Evolutionary conservation across 106 monocot genomes (phyloP), one percentile per base, ranked within the genome.

Genomic region (Chionographis japonica): DNA sequence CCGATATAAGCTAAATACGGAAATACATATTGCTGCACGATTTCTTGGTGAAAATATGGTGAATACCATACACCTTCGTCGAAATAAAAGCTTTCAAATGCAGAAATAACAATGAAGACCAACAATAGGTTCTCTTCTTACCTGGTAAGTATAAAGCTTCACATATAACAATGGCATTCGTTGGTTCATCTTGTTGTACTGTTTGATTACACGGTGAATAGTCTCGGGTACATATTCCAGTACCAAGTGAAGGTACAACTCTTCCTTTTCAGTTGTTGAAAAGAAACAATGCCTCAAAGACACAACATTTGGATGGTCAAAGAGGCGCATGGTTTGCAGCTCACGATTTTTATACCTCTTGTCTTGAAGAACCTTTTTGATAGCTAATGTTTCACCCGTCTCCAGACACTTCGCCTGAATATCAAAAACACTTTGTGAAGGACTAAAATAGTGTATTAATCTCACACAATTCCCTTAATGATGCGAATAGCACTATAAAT

Each of bases 401-500:
- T 58, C 58, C 3, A 59, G 35, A 37, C 58, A 59, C 12, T 59
- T 59, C 27, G 58, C 58, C 79, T 78, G 59, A 12, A 58, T 15
- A 76, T 40, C 16, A 62, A 36, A 27, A n/a, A 35, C 8, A 50
- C 49, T 60, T 20, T 3, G 43, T 6, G 39, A 39, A 3, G n/a
- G 70, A 3, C 8, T 20, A 60, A 35, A 56, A 19, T 19, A 19
- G 52, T 36, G 8, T 3, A 55, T 2, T 10, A 68, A 20, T 10
- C 46, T 46, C 46, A 46, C 9, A 46, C 9, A 46, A 27, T 27
- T 27, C 27, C 27, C 27, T 27, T 46, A 10, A 46, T 10, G 46
- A 46, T 10, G 46, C 9, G 46, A 1, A 10, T 46, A 46, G 46
- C 8, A 27, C 27, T 27, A 27, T 27, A 27, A 27, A 27, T 27